Percentiles rank a stretch among this genome's conserved stretches.
These are phyloP conservation scores for Fusarium miscanthi DNA, from an alignment of 2,329 filamentous ascomycete species.

Conservation along the genomic window DNA sequence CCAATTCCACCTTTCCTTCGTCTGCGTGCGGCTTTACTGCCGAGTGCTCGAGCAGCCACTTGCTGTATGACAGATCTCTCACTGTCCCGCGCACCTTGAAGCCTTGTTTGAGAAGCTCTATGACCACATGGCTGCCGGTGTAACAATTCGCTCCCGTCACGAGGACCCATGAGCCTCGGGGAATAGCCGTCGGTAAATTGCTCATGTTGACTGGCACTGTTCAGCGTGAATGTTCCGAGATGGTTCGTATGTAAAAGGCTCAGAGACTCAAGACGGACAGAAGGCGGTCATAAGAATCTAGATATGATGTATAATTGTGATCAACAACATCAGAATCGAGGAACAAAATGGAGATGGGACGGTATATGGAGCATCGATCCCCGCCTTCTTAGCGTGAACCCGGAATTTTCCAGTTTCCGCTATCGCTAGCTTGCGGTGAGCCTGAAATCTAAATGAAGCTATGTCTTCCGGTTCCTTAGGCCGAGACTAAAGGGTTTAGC, in stretches of 20 bases:
- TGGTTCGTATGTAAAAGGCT: too few species aligned
- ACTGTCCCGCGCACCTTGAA: constrained; percentile 40
- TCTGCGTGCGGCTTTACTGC: constrained; percentile 12
- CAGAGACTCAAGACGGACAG: fast-evolving
- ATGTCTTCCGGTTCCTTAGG: not conserved
- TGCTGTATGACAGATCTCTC: constrained; percentile 18
- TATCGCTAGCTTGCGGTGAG: constrained; percentile 14
- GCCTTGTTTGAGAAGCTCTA: constrained; percentile 30
- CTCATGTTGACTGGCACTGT: not conserved
- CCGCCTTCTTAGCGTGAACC: not conserved
- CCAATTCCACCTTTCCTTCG: constrained; percentile 24
- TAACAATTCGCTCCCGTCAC: constrained; percentile 39
- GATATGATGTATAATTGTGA: not conserved
- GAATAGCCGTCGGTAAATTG: constrained; percentile 28
- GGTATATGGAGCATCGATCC: not conserved
- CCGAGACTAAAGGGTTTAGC: constrained; percentile 7
- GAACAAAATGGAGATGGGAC: constrained; percentile 1
- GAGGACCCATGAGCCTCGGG: constrained; percentile 37
- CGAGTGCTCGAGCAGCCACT: constrained; percentile 34
- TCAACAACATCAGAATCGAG: not conserved
- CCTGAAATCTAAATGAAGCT: constrained; percentile 16
- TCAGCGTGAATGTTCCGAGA: fast-evolving
- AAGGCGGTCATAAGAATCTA: not conserved
- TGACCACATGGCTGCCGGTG: constrained; percentile 36
- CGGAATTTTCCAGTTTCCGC: constrained; percentile 8